Base-by-base conservation (phyloP, 2,329 filamentous ascomycete genomes). In the Lasiodiplodia gonubiensis region DNA sequence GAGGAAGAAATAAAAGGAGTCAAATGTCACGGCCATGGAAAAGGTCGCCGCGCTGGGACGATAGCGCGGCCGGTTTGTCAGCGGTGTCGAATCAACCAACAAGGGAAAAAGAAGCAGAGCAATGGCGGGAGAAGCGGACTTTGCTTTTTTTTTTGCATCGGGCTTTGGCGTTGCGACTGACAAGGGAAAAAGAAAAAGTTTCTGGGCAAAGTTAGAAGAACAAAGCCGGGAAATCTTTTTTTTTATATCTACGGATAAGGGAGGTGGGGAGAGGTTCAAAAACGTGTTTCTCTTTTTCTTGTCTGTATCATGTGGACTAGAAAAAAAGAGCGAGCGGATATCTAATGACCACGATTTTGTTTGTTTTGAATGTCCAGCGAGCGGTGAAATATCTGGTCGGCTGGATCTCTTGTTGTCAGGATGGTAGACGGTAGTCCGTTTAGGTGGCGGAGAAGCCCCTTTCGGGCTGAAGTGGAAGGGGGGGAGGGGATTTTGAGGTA, bases 81-180 rank as follows among this genome's bases (percentile, higher is more conserved):
- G 42, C 18, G 23, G 12, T 12, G 60, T n/a, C n/a, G 18, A 23
- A n/a, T 18, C 5, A 46, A 33, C 30, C 11, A 39, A 23, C 12
- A 23, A n/a, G 10, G 42, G 35, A 14, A 33, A n/a, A 48, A 10
- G 42, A 30, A 51, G 46, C 49, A 63, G 59, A 25, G 35, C 57
- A n/a, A 48, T 30, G 18, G 16, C 25, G 48, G n/a, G 46, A 42
- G 35, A 23, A 54, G 33, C 16, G 35, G 60, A 35, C 23, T 39
- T 64, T 54, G 33, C 61, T 64, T 64, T 64, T 64, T 64, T 64
- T 64, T 64, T 53, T 53, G 49, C 61, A 64, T 54, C 33, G 61
- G 49, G 49, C 61, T 54, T 54, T 64, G 61, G 61, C 61, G 61
- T 64, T 64, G 53, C 53, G 53, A 55, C 14, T 52, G 23, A 21